These are phyloP conservation scores for Helotiales sp. DNA, from an alignment of 2,329 filamentous ascomycete genomes.

Conservation along the genomic window DNA sequence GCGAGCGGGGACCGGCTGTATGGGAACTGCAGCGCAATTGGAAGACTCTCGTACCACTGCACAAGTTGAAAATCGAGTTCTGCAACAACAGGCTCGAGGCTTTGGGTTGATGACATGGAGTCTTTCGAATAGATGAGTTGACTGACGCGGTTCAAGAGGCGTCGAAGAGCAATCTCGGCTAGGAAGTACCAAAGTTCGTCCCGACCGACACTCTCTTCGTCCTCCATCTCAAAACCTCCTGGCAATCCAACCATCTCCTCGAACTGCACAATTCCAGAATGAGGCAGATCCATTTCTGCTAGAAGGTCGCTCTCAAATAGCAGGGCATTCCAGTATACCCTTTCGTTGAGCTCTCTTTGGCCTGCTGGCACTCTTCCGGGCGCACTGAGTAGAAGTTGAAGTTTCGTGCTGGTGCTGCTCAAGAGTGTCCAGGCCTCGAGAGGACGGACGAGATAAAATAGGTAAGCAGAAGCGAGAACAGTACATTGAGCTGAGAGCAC, in stretches of 20 bases:
- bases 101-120: conserved; percentile 68
- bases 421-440: conserved; percentile 82
- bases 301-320: conserved; percentile 80
- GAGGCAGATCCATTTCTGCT: conserved; percentile 77
- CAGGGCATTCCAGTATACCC: conserved; percentile 82
- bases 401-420: conserved; percentile 77
- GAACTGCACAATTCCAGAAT: conserved; percentile 80
- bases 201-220: conserved; percentile 65
- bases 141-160: conserved; percentile 76
- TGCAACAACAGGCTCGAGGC: conserved; percentile 74
- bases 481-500: conserved; percentile 79
- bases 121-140: conserved; percentile 78
- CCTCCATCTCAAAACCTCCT: conserved; percentile 69
- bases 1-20: conserved; percentile 66
- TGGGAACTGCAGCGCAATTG: conserved; percentile 73
- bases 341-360: conserved; percentile 71
- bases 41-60: conserved; percentile 82
- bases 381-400: conserved; percentile 75
- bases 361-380: conserved; percentile 69
- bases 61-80: conserved; percentile 81
- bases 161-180: conserved; percentile 76
- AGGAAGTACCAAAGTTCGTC: conserved; percentile 87
- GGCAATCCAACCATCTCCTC: conserved; percentile 79
- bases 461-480: conserved; percentile 75
- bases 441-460: conserved; percentile 80